Percentiles rank a stretch among this genome's conserved stretches.
These are phyloP conservation scores for Amauroascus niger DNA, from an alignment of 2,329 filamentous ascomycete species.

Conservation along the genomic window DNA sequence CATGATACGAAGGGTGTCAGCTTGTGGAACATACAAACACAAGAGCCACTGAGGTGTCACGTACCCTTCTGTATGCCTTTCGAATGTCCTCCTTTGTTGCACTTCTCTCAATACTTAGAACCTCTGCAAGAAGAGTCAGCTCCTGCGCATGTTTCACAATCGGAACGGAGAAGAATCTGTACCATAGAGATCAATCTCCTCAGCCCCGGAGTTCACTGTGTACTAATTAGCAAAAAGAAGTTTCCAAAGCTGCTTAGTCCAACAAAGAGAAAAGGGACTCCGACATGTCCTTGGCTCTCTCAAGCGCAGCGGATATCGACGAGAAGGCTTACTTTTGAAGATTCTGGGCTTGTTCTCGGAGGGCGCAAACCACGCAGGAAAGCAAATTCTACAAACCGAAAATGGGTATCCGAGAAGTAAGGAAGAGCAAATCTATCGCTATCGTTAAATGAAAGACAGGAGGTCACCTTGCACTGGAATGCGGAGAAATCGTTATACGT, in stretches of 20 bases:
- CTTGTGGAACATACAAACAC: background rate
- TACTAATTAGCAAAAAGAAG: background rate
- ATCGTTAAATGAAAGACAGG: background rate
- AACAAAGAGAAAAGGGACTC: background rate
- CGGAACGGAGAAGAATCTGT: conserved; percentile 14
- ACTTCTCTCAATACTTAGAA: conserved; percentile 63
- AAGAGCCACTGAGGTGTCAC: conserved; percentile 19
- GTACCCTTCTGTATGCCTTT: conserved; percentile 90
- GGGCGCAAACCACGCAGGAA: no score
- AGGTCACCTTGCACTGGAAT: no score
- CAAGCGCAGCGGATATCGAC: background rate
- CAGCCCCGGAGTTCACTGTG: conserved; percentile 27
- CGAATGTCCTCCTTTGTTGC: conserved; percentile 76
- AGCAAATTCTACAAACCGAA: background rate
- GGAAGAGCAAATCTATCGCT: background rate
- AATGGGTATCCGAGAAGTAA: background rate
- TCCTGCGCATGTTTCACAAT: background rate
- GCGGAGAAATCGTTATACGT: no score
- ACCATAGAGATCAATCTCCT: conserved; percentile 56
- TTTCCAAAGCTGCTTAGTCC: background rate
- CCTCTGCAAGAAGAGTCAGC: conserved; percentile 45
- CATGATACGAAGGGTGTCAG: background rate
- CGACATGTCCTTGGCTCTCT: background rate
- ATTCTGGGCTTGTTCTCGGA: background rate
- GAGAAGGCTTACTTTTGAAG: conserved; percentile 5